Base-by-base conservation (phyloP, 495 filamentous ascomycete genomes). In the Lasiosphaeriaceae sp. region DNA sequence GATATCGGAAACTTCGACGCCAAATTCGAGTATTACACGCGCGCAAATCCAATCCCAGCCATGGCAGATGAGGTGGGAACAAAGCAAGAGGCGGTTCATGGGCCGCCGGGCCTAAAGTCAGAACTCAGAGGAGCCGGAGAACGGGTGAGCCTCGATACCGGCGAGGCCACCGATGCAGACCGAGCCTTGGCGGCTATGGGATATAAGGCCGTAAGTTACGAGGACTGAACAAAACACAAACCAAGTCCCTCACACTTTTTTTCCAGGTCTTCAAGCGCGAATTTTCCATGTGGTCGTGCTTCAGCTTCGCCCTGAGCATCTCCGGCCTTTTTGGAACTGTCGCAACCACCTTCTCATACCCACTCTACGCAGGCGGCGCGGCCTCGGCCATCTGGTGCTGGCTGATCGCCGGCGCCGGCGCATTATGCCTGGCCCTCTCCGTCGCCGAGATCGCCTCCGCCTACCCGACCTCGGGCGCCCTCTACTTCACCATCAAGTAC, bases 271-370 rank as follows among this genome's bases (percentile, higher is more conserved):
- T 83, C 71, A 81, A 83, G 69, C 70, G 81, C 45, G 79, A 85
- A 54, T 85, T 85, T 62, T 79, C 78, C 44, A 82, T 79, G 58
- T 71, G 83, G 22, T 79, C 81, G 7, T 77, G 75, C 52, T 79
- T 84, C 68, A 83, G 80, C 24, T 84, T 84, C 58, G 81, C 82
- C 37, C 75, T 85, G 62, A 76, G 71, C 57, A 80, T 85, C 66
- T 76, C 71, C 52, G 81, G 81, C 24, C 72, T 83, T 20, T 83
- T 81, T 63, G 65, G 81, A 7, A 83, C 78, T 12, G 74, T 81
- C 59, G 74, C 77, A 56, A 83, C 81, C 2, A 83, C 82, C 47
- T 76, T 83, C 65, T 67, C 66, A 3, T 83, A 80, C 62, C 80
- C 81, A 6, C 71, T 83, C 29, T 60, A 68, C 45, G 81, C 82